Evolutionary conservation across 1,284 basidiomycete species (phyloP), one percentile per base, ranked within the genome.

Genomic region (Tylopilus sp.): DNA sequence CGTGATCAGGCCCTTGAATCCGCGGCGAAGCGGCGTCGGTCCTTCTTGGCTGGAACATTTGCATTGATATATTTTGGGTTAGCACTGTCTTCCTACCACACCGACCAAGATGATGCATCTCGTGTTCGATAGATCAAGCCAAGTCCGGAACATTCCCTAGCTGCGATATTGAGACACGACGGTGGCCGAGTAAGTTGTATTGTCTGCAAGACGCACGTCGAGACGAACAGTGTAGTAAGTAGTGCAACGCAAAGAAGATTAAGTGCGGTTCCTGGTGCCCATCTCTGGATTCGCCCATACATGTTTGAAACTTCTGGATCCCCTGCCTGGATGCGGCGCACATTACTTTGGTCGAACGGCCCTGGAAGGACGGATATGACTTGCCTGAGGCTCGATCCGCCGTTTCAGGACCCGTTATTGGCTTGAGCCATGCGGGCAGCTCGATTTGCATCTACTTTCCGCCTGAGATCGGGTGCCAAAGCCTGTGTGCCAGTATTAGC

Each of bases 381-480:
- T 66, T 50, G 79, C 84, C 75, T 85, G 81, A 8, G 75, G 74
- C 37, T 74, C 64, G 13, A 73, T 68, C 58, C 83, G 80, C 58
- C 73, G 74, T 58, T 73, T 73, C 54, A 74, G 74, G 49, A 74
- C 76, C 44, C 71, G 70, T 68, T 86, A n/a, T n/a, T n/a, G n/a
- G n/a, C 84, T 54, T 75, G 68, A 2, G 78, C 75, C 19, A 79
- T 54, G 44, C 86, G 74, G 7, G 78, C 71, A 15, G 74, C 75
- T 36, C 81, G 76, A 54, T 75, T 76, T 4, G 78, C 77, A 58
- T 87, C 86, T 6, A 87, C 85, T 59, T 79, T 81, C 41, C 77
- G 75, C 56, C 73, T 76, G 49, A 88, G 63, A 66, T 87, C 84
- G 46, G 86, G 84, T 11, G 84, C 72, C 77, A 87, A 76, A 55